Evolutionary conservation across 1,284 basidiomycete genomes (phyloP).

Genomic region (Tylopilus sp.): DNA sequence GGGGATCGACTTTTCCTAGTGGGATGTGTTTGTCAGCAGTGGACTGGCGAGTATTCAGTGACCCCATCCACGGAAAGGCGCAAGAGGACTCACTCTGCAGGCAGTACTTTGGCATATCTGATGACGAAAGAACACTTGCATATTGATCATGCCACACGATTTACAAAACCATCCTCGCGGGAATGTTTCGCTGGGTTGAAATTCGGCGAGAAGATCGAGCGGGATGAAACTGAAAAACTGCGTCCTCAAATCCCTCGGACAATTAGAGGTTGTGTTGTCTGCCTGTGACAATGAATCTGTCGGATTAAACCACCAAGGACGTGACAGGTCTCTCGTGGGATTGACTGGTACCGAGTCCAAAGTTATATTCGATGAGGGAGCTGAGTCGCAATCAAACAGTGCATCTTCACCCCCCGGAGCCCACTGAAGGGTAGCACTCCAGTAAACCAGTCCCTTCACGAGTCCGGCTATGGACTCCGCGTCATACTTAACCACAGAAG

Average conservation of each 20-base stretch:
- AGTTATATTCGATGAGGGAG: neutral
- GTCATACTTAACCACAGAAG: constrained; percentile 2
- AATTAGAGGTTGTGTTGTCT: neutral
- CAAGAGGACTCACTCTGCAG: constrained; percentile 31
- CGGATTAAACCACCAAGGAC: constrained; percentile 29
- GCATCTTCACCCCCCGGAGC: constrained; percentile 31
- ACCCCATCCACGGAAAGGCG: neutral
- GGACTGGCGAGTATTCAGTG: constrained; percentile 21
- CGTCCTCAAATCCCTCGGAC: constrained; percentile 23
- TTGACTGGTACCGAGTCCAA: neutral
- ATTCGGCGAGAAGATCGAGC: constrained; percentile 31
- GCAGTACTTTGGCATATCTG: constrained; percentile 34
- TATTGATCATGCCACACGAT: constrained; percentile 38
- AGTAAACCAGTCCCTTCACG: constrained; percentile 24
- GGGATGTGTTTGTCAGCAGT: neutral
- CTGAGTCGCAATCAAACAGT: constrained; percentile 5
- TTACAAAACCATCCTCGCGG: constrained; percentile 40
- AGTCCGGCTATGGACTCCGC: neutral
- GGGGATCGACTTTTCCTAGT: constrained; percentile 19
- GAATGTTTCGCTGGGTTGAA: constrained; percentile 28
- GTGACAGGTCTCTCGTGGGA: constrained; percentile 1
- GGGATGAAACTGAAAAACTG: constrained; percentile 36
- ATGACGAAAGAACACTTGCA: constrained; percentile 36
- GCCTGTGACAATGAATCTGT: neutral
- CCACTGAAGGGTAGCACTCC: constrained; percentile 30